A percentile compares a stretch with the other conserved stretches of the same genome.
phyloP scores from a whole-genome alignment of 2,329 filamentous ascomycete genomes.

The Colletotrichum falcatum region DNA sequence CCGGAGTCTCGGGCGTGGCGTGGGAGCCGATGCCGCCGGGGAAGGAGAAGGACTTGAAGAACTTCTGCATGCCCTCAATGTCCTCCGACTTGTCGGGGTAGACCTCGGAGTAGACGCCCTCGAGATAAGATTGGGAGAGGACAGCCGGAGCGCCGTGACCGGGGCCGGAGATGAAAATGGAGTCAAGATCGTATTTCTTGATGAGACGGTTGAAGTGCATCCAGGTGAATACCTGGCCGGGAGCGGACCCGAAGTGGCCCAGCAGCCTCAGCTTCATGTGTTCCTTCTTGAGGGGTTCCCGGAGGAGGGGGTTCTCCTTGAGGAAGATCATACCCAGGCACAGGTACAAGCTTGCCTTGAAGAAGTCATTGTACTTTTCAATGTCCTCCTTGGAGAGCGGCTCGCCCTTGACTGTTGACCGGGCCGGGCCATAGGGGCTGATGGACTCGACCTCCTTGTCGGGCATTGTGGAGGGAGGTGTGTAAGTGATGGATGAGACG shows the following conservation, averaged over 20 bases:
- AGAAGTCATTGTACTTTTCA: conserved; percentile 77
- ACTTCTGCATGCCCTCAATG: conserved; percentile 75
- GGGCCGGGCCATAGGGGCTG: conserved; percentile 72
- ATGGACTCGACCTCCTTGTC: conserved; percentile 64
- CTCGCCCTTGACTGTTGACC: conserved; percentile 71
- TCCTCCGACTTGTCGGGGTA: conserved; percentile 80
- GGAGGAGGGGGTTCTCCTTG: conserved; percentile 77
- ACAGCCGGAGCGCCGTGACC: conserved; percentile 83
- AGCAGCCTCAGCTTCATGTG: conserved; percentile 81
- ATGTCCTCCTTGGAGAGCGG: conserved; percentile 76
- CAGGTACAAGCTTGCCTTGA: conserved; percentile 80
- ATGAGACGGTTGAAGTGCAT: conserved; percentile 87
- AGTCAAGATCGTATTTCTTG: conserved; percentile 81
- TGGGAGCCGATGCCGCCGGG: conserved; percentile 83
- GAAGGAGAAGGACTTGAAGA: conserved; percentile 88
- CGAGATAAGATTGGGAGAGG: conserved; percentile 80
- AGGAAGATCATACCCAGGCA: conserved; percentile 86
- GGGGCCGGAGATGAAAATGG: conserved; percentile 80
- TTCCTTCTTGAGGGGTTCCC: conserved; percentile 74
- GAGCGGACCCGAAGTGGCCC: conserved; percentile 83
- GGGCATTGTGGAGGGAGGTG: conserved; percentile 29
- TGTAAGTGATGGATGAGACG: conserved; percentile 10
- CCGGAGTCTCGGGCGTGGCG: conserved; percentile 82
- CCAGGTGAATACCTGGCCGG: conserved; percentile 85
- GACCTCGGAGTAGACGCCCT: conserved; percentile 82